phyloP scores from a whole-genome alignment of 164 flowering plant genomes.

The Saururus chinensis region DNA sequence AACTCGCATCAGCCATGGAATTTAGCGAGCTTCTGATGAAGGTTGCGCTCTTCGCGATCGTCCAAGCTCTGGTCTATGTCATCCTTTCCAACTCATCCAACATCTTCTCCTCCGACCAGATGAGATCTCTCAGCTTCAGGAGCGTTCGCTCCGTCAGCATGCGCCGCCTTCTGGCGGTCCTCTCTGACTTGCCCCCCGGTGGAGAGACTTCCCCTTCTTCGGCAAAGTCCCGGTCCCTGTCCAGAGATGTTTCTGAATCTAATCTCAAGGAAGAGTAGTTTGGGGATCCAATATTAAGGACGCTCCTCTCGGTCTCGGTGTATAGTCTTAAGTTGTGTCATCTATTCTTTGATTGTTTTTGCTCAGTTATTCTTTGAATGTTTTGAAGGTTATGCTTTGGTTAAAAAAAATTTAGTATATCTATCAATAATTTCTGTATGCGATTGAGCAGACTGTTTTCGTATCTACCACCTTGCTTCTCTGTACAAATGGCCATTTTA shows the following conservation, averaged over 20 bases:
- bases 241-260: not conserved
- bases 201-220: slow-evolving; percentile 10
- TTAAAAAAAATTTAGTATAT: no score
- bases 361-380: no score
- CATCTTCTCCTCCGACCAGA: slow-evolving; percentile 27
- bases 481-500: no score
- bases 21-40: slow-evolving; percentile 22
- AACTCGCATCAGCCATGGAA: not conserved
- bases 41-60: slow-evolving; percentile 34
- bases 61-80: slow-evolving; percentile 56
- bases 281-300: not conserved
- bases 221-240: not conserved
- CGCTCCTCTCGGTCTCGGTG: no score
- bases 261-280: not conserved
- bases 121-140: slow-evolving; percentile 25
- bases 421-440: no score
- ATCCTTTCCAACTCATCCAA: slow-evolving; percentile 55
- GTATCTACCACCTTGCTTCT: no score
- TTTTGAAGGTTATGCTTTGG: no score
- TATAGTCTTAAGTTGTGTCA: no score
- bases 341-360: no score
- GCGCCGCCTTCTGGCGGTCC: slow-evolving; percentile 26
- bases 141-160: slow-evolving; percentile 29
- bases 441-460: no score
- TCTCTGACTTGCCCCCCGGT: slow-evolving; percentile 29